Conservation (phyloP, 495 filamentous ascomycete species). For the Hypoxylon fuscum region DNA sequence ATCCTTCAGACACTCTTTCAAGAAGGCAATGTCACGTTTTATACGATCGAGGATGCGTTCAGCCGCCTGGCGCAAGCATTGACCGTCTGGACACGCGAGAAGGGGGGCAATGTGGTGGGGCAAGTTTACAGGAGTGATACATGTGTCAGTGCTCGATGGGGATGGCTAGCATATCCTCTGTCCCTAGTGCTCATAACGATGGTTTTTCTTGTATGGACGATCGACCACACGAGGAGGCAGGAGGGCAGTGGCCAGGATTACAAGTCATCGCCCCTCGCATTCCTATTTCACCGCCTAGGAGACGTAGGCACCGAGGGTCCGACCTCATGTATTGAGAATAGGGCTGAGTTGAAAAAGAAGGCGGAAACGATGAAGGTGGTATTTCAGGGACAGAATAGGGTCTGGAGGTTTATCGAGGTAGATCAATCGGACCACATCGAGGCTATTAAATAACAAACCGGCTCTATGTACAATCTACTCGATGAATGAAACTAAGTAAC, state of each 20-base stretch:
- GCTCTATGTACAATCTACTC: too few species aligned
- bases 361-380: constrained; percentile 16
- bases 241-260: constrained; percentile 18
- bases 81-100: constrained; percentile 7
- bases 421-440: too few species aligned
- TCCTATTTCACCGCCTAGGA: constrained; percentile 19
- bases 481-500: too few species aligned
- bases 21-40: constrained; percentile 26
- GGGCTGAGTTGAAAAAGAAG: constrained; percentile 5
- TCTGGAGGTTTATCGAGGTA: constrained; percentile 21
- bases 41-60: constrained; percentile 16
- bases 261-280: constrained; percentile 22
- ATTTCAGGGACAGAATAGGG: constrained; percentile 6
- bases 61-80: constrained; percentile 15
- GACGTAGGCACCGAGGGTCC: constrained; percentile 9
- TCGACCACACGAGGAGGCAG: constrained; percentile 8
- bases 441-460: too few species aligned
- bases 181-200: constrained; percentile 23
- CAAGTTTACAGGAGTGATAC: constrained; percentile 10
- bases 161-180: constrained; percentile 35
- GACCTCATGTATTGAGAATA: background rate
- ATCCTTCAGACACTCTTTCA: constrained; percentile 14
- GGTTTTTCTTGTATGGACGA: constrained; percentile 25
- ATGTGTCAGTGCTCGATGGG: constrained; percentile 35
- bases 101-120: constrained; percentile 7